Evolutionary conservation across 768 basidiomycete species (phyloP).

Genomic region (Rhizopogon salebrosus): DNA sequence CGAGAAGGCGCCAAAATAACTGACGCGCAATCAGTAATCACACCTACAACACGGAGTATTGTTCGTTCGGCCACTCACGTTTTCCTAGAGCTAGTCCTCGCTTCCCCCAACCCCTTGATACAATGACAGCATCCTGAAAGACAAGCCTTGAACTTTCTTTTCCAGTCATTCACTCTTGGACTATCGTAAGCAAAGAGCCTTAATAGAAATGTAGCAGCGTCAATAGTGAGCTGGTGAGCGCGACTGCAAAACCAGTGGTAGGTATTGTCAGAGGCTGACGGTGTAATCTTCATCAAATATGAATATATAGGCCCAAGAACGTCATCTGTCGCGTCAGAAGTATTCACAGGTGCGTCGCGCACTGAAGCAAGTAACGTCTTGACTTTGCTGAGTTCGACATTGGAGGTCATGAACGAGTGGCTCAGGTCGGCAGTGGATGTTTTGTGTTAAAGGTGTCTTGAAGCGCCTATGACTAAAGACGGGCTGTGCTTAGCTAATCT

Average conservation of each 20-base stretch:
- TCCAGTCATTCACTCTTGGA: constrained; percentile 58
- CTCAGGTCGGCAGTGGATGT: not conserved
- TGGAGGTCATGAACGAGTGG: constrained; percentile 18
- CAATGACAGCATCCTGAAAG: constrained; percentile 65
- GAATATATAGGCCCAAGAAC: constrained; percentile 46
- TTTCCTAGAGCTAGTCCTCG: constrained; percentile 56
- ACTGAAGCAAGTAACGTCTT: constrained; percentile 47
- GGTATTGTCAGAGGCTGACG: constrained; percentile 29
- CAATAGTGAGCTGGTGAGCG: constrained; percentile 49
- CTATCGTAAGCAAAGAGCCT: constrained; percentile 77
- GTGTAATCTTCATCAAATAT: constrained; percentile 46
- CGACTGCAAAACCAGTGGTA: constrained; percentile 82
- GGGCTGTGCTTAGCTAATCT: not conserved
- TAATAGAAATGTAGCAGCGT: constrained; percentile 76
- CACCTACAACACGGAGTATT: constrained; percentile 1
- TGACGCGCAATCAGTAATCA: constrained; percentile 27
- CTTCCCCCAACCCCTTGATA: constrained; percentile 58
- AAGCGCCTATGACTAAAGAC: not conserved
- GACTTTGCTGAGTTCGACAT: constrained; percentile 31
- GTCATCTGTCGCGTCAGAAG: constrained; percentile 40
- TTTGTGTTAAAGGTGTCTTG: not conserved
- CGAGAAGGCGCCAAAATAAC: constrained; percentile 70
- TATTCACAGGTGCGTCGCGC: constrained; percentile 54
- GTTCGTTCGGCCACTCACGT: constrained; percentile 56
- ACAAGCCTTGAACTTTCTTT: constrained; percentile 47